Evolutionary conservation across 1,139 yeast genomes (phyloP).

Genomic region (Blastobotrys buckinghamii): DNA sequence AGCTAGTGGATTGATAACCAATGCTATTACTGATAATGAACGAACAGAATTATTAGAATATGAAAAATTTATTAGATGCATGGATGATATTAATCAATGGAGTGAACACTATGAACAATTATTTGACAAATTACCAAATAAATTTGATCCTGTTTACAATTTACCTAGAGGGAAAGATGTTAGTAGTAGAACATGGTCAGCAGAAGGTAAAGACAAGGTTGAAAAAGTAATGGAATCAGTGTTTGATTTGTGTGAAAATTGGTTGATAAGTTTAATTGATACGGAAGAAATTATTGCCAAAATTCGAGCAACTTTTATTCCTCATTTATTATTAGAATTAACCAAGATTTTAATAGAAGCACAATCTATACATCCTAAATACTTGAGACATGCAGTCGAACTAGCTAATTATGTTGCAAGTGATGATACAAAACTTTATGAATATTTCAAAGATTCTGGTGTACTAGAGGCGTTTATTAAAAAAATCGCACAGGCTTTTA

Average conservation of each 20-base stretch:
- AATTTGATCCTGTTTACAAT: neutral
- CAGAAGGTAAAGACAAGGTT: conserved; percentile 16
- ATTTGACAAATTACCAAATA: conserved; percentile 2
- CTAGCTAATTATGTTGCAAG: conserved; percentile 52
- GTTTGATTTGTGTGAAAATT: conserved; percentile 18
- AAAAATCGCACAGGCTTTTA: conserved; percentile 52
- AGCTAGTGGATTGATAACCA: neutral
- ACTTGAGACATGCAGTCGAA: conserved; percentile 49
- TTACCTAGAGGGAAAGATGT: conserved; percentile 3
- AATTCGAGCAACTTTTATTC: conserved; percentile 65
- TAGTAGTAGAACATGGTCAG: conserved; percentile 14
- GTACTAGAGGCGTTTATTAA: conserved; percentile 56
- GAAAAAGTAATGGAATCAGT: conserved; percentile 16
- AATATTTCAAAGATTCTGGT: conserved; percentile 56
- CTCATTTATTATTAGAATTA: conserved; percentile 60
- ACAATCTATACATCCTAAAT: conserved; percentile 31
- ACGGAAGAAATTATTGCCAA: conserved; percentile 10
- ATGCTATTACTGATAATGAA: conserved; percentile 36
- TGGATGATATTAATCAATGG: conserved; percentile 22
- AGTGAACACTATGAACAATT: conserved; percentile 14
- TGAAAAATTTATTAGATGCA: conserved; percentile 40
- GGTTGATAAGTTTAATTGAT: conserved; percentile 18
- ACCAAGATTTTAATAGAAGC: conserved; percentile 46
- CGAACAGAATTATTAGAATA: conserved; percentile 52
- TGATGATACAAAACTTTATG: conserved; percentile 43